phyloP scores from a whole-genome alignment of 352 stramenopile species.

The Thraustochytrium striatum region DNA sequence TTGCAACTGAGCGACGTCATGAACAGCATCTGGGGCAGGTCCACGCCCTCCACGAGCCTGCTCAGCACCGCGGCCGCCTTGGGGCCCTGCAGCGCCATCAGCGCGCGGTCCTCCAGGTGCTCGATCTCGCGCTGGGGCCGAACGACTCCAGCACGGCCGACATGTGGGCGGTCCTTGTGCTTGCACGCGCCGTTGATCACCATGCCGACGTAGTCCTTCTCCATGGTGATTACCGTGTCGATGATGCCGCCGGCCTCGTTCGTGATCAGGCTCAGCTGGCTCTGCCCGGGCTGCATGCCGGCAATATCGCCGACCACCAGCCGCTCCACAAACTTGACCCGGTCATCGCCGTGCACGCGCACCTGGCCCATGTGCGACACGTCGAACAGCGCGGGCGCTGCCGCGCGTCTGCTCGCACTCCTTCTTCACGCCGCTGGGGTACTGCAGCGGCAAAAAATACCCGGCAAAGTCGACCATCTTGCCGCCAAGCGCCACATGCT shows the following conservation, averaged over 20 bases:
- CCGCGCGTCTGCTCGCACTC: slow-evolving; percentile 73
- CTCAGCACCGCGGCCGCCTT: slow-evolving; percentile 76
- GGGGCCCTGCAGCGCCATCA: slow-evolving; percentile 91
- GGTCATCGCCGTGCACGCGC: slow-evolving; percentile 82
- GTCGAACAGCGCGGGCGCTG: slow-evolving; percentile 92
- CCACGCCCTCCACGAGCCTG: slow-evolving; percentile 69
- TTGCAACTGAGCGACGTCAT: slow-evolving; percentile 73
- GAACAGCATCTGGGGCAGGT: slow-evolving; percentile 88
- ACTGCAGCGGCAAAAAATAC: slow-evolving; percentile 95
- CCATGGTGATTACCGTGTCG: slow-evolving; percentile 94
- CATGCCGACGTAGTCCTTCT: slow-evolving; percentile 81
- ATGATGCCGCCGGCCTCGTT: slow-evolving; percentile 94
- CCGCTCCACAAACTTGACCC: slow-evolving; percentile 88
- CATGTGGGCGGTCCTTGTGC: slow-evolving; percentile 87
- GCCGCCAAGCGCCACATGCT: slow-evolving; percentile 52
- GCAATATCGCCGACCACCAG: slow-evolving; percentile 90
- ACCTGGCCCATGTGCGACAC: slow-evolving; percentile 97
- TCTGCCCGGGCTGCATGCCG: slow-evolving; percentile 62
- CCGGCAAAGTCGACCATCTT: slow-evolving; percentile 92
- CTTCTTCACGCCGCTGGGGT: slow-evolving; percentile 91
- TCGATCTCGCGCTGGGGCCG: slow-evolving; percentile 51
- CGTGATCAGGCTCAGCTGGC: slow-evolving; percentile 88
- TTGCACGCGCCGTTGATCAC: slow-evolving; percentile 98
- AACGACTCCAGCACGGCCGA: slow-evolving; percentile 62
- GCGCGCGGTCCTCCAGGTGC: slow-evolving; percentile 68